These are phyloP conservation scores for Fraxinus baroniana DNA, from an alignment of 305 asterid species.

Conservation along the genomic window DNA sequence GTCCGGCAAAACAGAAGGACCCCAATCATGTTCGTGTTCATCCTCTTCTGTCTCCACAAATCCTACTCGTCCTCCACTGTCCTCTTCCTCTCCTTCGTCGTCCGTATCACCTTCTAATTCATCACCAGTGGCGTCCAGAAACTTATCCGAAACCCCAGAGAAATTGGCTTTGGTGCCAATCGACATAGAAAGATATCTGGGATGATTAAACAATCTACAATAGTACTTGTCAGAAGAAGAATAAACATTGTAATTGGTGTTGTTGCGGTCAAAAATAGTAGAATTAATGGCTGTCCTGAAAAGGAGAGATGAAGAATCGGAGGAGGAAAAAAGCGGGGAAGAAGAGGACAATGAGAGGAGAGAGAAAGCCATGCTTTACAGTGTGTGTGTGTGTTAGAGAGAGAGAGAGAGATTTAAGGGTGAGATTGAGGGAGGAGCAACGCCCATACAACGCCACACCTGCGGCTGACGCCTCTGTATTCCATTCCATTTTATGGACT, in stretches of 20 bases:
- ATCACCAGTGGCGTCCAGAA: slow-evolving; percentile 24
- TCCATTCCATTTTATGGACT: not conserved
- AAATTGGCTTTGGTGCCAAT: slow-evolving; percentile 34
- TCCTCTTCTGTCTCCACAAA: slow-evolving; percentile 5
- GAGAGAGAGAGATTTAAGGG: not conserved
- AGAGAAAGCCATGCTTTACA: slow-evolving; percentile 31
- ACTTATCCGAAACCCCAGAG: slow-evolving; percentile 13
- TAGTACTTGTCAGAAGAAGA: not conserved
- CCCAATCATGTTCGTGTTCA: slow-evolving; percentile 1
- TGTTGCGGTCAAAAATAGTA: slow-evolving; percentile 25
- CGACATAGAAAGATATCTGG: slow-evolving; percentile 40
- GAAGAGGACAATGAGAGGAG: slow-evolving; percentile 38
- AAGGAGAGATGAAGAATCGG: slow-evolving; percentile 38
- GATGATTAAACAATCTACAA: slow-evolving; percentile 1
- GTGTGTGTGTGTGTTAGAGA: not conserved
- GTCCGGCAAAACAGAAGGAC: slow-evolving; percentile 47
- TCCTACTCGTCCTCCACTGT: slow-evolving; percentile 9
- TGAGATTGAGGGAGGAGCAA: not conserved
- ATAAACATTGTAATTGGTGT: slow-evolving; percentile 17
- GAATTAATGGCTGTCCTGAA: slow-evolving; percentile 6
- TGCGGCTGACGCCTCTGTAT: not conserved
- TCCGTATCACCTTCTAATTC: slow-evolving; percentile 51
- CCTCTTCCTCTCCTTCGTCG: slow-evolving; percentile 52
- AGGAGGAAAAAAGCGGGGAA: slow-evolving; percentile 21
- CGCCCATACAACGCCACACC: not conserved